Evolutionary conservation across 2,329 filamentous ascomycete genomes (phyloP), one percentile per base, ranked within the genome.

Genomic region (Diaporthe sp.): DNA sequence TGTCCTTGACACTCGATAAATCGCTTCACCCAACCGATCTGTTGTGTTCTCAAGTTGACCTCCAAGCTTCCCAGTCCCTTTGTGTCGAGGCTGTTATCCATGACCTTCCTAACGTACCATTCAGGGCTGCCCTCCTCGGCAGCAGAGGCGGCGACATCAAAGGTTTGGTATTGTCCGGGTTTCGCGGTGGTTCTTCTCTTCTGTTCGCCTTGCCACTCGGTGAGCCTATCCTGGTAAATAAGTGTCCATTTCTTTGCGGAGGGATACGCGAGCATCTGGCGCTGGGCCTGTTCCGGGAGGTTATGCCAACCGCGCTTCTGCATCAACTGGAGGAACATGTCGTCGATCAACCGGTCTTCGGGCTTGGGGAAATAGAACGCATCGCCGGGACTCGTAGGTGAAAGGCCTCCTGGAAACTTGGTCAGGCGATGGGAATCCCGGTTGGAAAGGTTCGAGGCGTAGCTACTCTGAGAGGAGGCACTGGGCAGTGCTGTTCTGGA

Each of bases 1-100:
- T 98, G 96, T 78, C 97, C 97, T 85, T 99, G 97, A 68, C 96
- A 97, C 85, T 99, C 97, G 79, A 98, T 95, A 84, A 98, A 99
- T 55, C 94, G 92, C 86, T 94, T 96, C 72, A 99, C 97, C 97
- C 97, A 99, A 80, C 94, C 96, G 80, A 99, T 98, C 75, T 97
- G 97, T 84, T 99, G 97, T 53, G 97, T 98, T 81, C 97, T 90
- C 80, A 99, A 85, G 84, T 96, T 98, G 86, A 99, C 97, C 82
- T 97, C 95, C 82, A 99, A 87, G 86, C 95, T 98, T 78, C 95
- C 95, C 78, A 99, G 89, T 77, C 98, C 94, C 87, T 98, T 98
- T 78, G 93, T 91, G 72, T 96, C 95, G 79, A 98, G 95, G 77
- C 92, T 94, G 84, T 98, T 97, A 84, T 98, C 96, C 94, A 98